Evolutionary conservation across 148 eudicot genomes (phyloP).

Genomic region (Nepenthes gracilis): DNA sequence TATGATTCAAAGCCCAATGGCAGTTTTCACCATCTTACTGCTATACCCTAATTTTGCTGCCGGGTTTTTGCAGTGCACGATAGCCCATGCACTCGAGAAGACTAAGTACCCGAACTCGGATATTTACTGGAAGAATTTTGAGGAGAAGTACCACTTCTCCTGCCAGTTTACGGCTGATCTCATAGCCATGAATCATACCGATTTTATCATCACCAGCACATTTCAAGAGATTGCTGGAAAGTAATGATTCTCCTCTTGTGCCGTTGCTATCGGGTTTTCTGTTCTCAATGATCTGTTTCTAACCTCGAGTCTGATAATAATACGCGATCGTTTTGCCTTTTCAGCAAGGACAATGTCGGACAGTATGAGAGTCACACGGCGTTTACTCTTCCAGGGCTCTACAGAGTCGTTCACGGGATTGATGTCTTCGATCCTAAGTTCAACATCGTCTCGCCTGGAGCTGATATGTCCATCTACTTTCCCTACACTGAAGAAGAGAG

Average conservation of each 20-base stretch:
- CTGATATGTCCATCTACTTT: conserved; percentile 21
- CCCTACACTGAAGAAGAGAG: conserved; percentile 19
- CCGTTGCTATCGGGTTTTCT: no score
- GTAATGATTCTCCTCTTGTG: not conserved
- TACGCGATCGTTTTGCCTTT: not conserved
- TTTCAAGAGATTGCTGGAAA: conserved; percentile 2
- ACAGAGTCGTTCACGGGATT: conserved; percentile 24
- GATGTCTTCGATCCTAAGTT: conserved; percentile 27
- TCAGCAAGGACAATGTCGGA: conserved; percentile 22
- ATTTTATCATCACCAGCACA: conserved; percentile 1
- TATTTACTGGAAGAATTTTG: not conserved
- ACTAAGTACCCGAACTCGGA: not conserved
- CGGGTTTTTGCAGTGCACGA: not conserved
- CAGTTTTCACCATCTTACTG: no score
- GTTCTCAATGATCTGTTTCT: no score
- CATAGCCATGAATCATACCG: not conserved
- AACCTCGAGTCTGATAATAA: not conserved
- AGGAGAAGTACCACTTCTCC: conserved; percentile 1
- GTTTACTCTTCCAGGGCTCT: conserved; percentile 24
- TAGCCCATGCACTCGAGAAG: not conserved
- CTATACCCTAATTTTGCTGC: not conserved
- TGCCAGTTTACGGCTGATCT: conserved; percentile 1
- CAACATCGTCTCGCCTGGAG: conserved; percentile 27
- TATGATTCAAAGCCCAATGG: no score
- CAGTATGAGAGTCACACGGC: conserved; percentile 27